Evolutionary conservation across 495 filamentous ascomycete genomes (phyloP), one percentile per base, ranked within the genome.

Genomic region (Thermochaetoides thermophila): DNA sequence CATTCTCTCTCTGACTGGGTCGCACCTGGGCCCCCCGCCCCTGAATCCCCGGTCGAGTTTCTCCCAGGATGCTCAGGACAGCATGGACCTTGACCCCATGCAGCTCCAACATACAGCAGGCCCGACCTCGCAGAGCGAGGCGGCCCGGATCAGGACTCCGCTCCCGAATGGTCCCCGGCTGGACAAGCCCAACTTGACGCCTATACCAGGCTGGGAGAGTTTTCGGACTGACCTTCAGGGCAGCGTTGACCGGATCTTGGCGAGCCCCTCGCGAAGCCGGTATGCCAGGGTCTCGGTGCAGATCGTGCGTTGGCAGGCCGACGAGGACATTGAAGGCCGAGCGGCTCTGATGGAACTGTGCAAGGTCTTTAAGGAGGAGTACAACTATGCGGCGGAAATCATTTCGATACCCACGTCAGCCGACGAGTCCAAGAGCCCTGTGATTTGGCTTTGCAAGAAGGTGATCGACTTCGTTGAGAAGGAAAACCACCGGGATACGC

Each of bases 61-160:
- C 45, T 48, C 48, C 34, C 59, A 59, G 18, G 56, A 60, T 30
- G 43, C 61, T 4, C 56, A 59, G 35, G 63, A 62, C 15, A 24
- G 21, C 16, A 57, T 54, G 50, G 46, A 54, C n/a, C 16, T 55
- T 9, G 53, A 56, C 20, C 23, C 37, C 7, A 32, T 41, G 11
- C 48, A 55, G 22, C 22, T 48, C 17, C 53, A 45, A 17, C 44
- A 53, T 21, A 39, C n/a, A n/a, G n/a, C 50, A 10, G 43, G 51
- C 15, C 50, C 53, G 17, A 40, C 52, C 27, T 38, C 52, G 16
- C 48, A 58, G 31, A 54, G 34, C 37, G 61, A 67, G 22, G 25
- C n/a, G n/a, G n/a, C 59, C 11, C 57, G 60, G n/a, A 60, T 60
- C 29, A 50, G 63, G 32, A 67, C 61, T 9, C 63, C 63, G 24